phyloP scores from a whole-genome alignment of 352 stramenopile species.

The Blastocystis sp. region DNA sequence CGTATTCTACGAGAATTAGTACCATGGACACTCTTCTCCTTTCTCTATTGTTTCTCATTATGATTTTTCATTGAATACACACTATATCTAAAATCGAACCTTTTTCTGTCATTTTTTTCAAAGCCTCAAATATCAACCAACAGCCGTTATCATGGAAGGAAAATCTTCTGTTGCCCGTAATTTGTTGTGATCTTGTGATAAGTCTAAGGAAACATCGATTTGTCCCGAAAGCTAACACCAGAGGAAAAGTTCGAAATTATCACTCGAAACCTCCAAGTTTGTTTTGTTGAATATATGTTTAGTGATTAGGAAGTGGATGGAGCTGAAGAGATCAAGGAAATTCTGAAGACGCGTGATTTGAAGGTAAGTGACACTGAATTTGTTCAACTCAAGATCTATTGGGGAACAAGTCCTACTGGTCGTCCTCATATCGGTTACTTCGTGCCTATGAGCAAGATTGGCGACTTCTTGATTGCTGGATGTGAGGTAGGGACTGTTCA shows the following conservation, averaged over 20 bases:
- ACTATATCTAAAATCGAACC: too few relatives aligned
- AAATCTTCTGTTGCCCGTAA: neutral
- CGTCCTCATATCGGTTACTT: conserved; percentile 60
- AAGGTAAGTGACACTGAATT: neutral
- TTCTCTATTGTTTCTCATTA: too few relatives aligned
- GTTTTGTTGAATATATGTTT: neutral
- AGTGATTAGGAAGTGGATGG: conserved; percentile 37
- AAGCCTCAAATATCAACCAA: neutral
- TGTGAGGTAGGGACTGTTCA: neutral
- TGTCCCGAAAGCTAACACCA: neutral
- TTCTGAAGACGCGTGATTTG: conserved; percentile 58
- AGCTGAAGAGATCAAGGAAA: conserved; percentile 43
- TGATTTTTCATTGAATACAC: too few relatives aligned
- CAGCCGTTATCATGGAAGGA: neutral
- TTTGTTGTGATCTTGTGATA: neutral
- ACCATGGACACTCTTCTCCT: too few relatives aligned
- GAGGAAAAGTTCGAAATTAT: conserved; percentile 61
- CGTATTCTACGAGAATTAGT: too few relatives aligned
- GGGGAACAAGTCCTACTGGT: conserved; percentile 54
- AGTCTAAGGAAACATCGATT: conserved; percentile 29
- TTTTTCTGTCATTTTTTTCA: too few relatives aligned
- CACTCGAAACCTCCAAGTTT: conserved; percentile 35
- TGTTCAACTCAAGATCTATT: conserved; percentile 16
- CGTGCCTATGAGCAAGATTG: conserved; percentile 60
- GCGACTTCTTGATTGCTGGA: conserved; percentile 57